Conservation (phyloP, 257 asterid species). For the Fraxinus quadrangulata region DNA sequence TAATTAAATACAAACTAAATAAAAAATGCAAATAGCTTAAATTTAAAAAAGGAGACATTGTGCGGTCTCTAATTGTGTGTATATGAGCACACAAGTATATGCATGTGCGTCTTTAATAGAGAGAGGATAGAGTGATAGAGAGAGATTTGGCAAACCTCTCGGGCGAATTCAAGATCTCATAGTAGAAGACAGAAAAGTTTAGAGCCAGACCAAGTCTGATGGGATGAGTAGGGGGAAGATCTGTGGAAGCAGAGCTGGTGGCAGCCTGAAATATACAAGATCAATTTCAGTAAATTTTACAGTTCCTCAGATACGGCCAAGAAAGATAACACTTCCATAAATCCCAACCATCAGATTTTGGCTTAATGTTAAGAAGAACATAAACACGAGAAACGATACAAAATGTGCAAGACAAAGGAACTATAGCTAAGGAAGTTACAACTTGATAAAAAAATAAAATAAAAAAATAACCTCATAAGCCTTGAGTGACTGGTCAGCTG, state of each 20-base stretch:
- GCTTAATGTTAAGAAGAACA: slow-evolving; percentile 1
- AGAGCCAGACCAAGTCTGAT: slow-evolving; percentile 74
- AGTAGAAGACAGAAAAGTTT: slow-evolving; percentile 76
- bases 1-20: no score
- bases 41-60: no score
- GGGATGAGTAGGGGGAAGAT: slow-evolving; percentile 78
- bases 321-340: neutral
- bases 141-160: slow-evolving; percentile 50
- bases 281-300: neutral
- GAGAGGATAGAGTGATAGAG: neutral
- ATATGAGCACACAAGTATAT: neutral
- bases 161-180: slow-evolving; percentile 77
- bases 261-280: slow-evolving; percentile 60
- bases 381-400: neutral
- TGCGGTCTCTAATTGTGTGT: neutral
- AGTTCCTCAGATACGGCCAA: neutral
- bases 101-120: neutral
- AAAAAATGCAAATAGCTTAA: no score
- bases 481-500: slow-evolving; percentile 60
- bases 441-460: neutral
- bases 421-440: neutral
- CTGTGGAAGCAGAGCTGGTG: slow-evolving; percentile 58
- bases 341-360: neutral
- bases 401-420: neutral
- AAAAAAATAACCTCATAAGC: slow-evolving; percentile 50